A percentile compares a stretch with the other conserved stretches of the same genome.
Conservation (phyloP, 495 filamentous ascomycete genomes). For the Penicillium cosmopolitanum region DNA sequence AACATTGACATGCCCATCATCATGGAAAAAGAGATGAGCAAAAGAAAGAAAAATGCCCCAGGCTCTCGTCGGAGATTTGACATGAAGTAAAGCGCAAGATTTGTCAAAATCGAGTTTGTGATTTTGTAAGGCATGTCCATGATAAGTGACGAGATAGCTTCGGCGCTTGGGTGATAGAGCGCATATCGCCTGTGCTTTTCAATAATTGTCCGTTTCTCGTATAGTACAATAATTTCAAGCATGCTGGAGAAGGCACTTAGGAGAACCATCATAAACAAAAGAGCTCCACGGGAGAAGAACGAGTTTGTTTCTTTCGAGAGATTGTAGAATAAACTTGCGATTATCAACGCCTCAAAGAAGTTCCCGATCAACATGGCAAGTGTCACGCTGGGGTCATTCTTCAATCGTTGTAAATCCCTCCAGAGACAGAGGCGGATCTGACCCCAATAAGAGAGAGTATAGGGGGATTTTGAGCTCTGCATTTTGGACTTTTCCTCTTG, state of each 20-base stretch:
- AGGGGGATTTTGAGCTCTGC: conserved; percentile 68
- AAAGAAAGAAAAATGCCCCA: conserved; percentile 69
- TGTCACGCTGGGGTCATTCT: conserved; percentile 71
- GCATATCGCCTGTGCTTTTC: conserved; percentile 91
- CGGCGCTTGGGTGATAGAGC: conserved; percentile 88
- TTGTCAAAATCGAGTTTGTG: conserved; percentile 62
- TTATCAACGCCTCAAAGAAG: conserved; percentile 72
- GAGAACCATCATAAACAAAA: conserved; percentile 87
- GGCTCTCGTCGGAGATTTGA: conserved; percentile 75
- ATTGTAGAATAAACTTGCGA: conserved; percentile 83
- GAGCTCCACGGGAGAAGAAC: conserved; percentile 77
- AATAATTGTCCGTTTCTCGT: conserved; percentile 85
- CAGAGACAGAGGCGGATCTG: conserved; percentile 75
- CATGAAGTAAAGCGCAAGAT: conserved; percentile 82
- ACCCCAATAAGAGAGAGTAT: conserved; percentile 71
- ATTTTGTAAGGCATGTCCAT: conserved; percentile 73
- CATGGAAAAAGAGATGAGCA: conserved; percentile 65
- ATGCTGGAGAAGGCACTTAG: conserved; percentile 80
- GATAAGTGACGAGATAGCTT: conserved; percentile 82
- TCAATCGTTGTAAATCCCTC: conserved; percentile 69
- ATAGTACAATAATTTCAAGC: conserved; percentile 79
- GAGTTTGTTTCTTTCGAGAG: conserved; percentile 60
- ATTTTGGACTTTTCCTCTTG: conserved; percentile 56
- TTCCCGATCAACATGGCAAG: conserved; percentile 74
- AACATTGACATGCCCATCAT: conserved; percentile 69